Base-by-base conservation (phyloP, 2,329 filamentous ascomycete genomes). In the Fusarium stilboides region DNA sequence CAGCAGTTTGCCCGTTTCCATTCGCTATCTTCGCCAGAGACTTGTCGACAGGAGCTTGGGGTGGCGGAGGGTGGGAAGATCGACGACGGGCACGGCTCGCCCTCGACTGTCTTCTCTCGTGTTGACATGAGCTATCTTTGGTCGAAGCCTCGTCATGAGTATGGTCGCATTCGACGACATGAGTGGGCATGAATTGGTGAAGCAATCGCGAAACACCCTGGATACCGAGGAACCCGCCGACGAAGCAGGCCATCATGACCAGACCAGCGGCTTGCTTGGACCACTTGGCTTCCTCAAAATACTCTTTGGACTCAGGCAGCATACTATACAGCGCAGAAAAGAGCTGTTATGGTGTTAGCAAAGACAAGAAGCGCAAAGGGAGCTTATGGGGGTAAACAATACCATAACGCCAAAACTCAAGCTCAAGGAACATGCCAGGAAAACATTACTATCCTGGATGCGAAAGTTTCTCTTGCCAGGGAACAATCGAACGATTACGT, bases 331-430 rank as follows among this genome's bases (percentile, higher is more conserved):
- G 82, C 2, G 95, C 91, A 36, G 94, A 97, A 80, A 97, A 98
- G 40, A 97, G 87, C 94, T 97, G 13, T 74, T 4, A 6, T 6
- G 8, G 4, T 37, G n/a, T 74, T 52, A 74, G 63, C 40, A 37
- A n/a, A 20, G 39, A 17, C 20, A 24, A 20, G 2, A 9, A 24
- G n/a, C 36, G 5, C 22, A 34, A 19, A 14, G 28, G 10, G 10
- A 13, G 10, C 10, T 31, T 8, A n/a, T 8, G 8, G 8, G 6
- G 33, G n/a, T 45, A 15, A 33, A 8, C 17, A 40, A 70, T 80
- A 97, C 94, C 94, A 99, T 97, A 45, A 98, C 94, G 43, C 96
- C 95, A 72, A 97, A 97, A 78, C 94, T 98, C 69, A 99, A 82
- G 80, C 94, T 97, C 64, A 98, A 82, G 1, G 95, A 98, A 22